Base-by-base conservation (phyloP, 148 eudicot species). In the Polygonum aviculare region DNA sequence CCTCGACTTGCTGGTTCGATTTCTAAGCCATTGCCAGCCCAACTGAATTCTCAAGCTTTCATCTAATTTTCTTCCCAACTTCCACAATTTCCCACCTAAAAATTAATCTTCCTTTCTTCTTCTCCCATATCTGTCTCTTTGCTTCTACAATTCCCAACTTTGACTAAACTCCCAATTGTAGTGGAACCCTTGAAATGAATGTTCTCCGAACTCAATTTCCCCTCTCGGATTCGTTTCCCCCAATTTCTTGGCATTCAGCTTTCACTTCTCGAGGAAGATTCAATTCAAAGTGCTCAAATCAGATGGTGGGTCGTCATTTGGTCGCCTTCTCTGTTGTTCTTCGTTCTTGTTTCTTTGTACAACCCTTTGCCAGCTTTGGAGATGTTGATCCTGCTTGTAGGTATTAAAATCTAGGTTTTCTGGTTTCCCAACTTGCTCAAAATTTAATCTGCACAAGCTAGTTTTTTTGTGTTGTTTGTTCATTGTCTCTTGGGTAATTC, bases 381-480 rank as follows among this genome's bases (percentile, higher is more conserved):
- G 98, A 93, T 87, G 81, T 85, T 76, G 90, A 90, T 83, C 92
- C 88, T 22, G 54, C 78, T 74, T 93, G 90, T 79, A 85, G 88
- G 98, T 93, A 86, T 77, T 7, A 16, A 16, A 22, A 22, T 52
- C 47, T 74, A 44, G 57, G 50, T 12, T 57, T 11, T 38, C 7
- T 75, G 38, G 36, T 38, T 16, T 52, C 47, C 50, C 19, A 16
- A 51, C 15, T 18, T 14, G 11, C 0, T 57, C 12, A 26, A n/a
- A 18, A 72, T 72, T 72, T 15, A 63, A 22, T 67, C 57, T 18
- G 55, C n/a, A 35, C 33, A 75, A 9, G 6, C 35, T 31, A 4
- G 19, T 75, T 22, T 6, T 18, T 18, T 26, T 26, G 31, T 4
- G 19, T 67, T 35, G 70, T 41, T 12, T 63, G 40, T 22, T 63